These are phyloP conservation scores for Hydnomerulius pinastri DNA, from an alignment of 768 basidiomycete species.

Conservation along the genomic window DNA sequence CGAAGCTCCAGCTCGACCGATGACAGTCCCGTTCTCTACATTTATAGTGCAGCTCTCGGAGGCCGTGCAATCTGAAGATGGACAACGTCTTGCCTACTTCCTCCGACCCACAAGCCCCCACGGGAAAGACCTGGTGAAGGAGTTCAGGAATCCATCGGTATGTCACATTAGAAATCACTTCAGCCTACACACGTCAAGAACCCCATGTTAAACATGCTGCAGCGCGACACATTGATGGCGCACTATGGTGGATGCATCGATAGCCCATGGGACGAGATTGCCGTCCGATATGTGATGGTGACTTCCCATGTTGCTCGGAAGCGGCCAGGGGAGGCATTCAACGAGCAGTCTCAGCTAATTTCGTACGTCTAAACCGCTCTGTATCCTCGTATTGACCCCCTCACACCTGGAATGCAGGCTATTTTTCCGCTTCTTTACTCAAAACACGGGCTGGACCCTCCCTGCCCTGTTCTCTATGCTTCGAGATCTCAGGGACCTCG, in stretches of 20 bases:
- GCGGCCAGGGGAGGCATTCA: slow-evolving; percentile 72
- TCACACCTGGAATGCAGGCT: slow-evolving; percentile 43
- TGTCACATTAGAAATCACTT: slow-evolving; percentile 13
- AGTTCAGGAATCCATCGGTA: slow-evolving; percentile 61
- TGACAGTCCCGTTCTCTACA: slow-evolving; percentile 54
- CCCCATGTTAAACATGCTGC: slow-evolving; percentile 38
- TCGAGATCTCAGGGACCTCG: slow-evolving; percentile 80
- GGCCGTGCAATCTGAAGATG: slow-evolving; percentile 62
- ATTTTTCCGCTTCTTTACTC: slow-evolving; percentile 79
- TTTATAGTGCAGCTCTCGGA: slow-evolving; percentile 63
- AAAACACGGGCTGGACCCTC: slow-evolving; percentile 84
- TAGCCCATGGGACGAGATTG: slow-evolving; percentile 84
- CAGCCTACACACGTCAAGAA: neutral
- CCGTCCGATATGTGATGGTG: slow-evolving; percentile 78
- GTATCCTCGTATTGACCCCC: neutral
- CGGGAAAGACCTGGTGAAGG: slow-evolving; percentile 73
- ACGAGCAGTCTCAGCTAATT: slow-evolving; percentile 74
- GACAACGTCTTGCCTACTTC: slow-evolving; percentile 70
- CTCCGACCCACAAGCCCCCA: slow-evolving; percentile 76
- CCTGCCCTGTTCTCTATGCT: slow-evolving; percentile 81
- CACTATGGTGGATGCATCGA: slow-evolving; percentile 61
- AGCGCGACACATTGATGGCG: slow-evolving; percentile 20
- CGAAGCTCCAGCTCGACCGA: too few relatives aligned
- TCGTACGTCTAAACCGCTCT: slow-evolving; percentile 52
- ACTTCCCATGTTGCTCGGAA: slow-evolving; percentile 70